Base-by-base conservation (phyloP, 257 asterid species). In the Verbascum thapsus region DNA sequence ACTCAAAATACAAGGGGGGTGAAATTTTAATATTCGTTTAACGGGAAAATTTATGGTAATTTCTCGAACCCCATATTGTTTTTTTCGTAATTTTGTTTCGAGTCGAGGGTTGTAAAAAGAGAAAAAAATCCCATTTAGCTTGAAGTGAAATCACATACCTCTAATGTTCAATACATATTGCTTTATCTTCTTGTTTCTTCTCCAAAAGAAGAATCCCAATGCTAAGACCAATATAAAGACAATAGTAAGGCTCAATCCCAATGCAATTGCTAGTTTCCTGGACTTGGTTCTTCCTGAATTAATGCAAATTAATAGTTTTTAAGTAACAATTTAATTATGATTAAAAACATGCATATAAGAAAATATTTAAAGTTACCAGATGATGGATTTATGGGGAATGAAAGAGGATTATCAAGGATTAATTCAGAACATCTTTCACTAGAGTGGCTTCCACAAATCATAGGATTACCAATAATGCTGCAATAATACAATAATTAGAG, bases 401-500 rank as follows among this genome's bases (percentile, higher is more conserved):
- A 62, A 62, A 86, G 84, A 64, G 95, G 85, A 30, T 71, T 79
- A 10, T 81, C 75, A 17, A 72, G 73, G 64, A 65, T 67, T 6
- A 80, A 72, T 72, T 83, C 92, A 50, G 86, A 75, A 67, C 98
- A 91, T 51, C 72, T 80, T 79, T 85, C 87, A 41, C 58, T 55
- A 11, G 91, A 81, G 65, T 75, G 85, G 78, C 73, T 77, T 72
- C 84, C 95, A 79, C 98, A 91, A 50, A 91, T 83, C 41, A 75
- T 54, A 50, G 98, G 96, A 64, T 91, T 91, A 3, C 98, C 98
- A 57, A 77, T 54, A 53, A 86, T 76, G 75, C 98, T 88, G 73
- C 51, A 52, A 52, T 19, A 63, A 23, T 16, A 30, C 26, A 20
- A 23, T 11, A 38, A 67, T 35, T 16, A n/a, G 8, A 52, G 51